These are phyloP conservation scores for Fulvia fulva DNA, from an alignment of 2,329 filamentous ascomycete species.

Conservation along the genomic window DNA sequence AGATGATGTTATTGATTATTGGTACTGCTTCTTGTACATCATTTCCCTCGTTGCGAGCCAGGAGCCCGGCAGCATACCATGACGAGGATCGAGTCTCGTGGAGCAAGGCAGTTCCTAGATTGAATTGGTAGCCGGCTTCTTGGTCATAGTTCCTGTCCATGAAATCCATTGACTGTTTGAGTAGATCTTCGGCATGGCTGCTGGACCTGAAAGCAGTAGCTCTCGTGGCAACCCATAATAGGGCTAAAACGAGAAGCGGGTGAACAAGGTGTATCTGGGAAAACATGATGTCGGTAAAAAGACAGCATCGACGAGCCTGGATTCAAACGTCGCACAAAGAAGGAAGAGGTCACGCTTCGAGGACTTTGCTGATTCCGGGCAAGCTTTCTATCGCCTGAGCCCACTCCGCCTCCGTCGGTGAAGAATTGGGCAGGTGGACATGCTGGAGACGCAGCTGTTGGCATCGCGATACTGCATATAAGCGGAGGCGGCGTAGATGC, in stretches of 20 bases:
- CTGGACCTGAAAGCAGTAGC: neutral
- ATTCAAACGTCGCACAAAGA: no score
- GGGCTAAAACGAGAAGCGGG: neutral
- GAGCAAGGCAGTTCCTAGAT: conserved; percentile 43
- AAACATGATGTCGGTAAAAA: neutral
- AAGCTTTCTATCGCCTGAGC: no score
- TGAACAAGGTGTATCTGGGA: neutral
- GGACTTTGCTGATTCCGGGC: no score
- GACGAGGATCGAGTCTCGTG: conserved; percentile 56
- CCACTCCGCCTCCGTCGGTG: neutral
- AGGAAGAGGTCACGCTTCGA: no score
- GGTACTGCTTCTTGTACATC: conserved; percentile 51
- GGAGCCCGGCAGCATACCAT: conserved; percentile 58
- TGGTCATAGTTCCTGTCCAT: conserved; percentile 55
- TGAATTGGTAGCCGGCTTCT: conserved; percentile 51
- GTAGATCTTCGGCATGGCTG: conserved; percentile 6
- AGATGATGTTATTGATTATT: conserved; percentile 54
- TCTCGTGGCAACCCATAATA: neutral
- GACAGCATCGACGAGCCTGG: no score
- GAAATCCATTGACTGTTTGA: conserved; percentile 16
- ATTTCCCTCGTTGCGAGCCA: conserved; percentile 51
- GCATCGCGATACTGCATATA: neutral
- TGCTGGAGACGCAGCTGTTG: neutral
- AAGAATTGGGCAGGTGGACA: neutral
- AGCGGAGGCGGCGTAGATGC: neutral